Evolutionary conservation across 768 basidiomycete genomes (phyloP), one percentile per base, ranked within the genome.

Genomic region (Amanita molliuscula): DNA sequence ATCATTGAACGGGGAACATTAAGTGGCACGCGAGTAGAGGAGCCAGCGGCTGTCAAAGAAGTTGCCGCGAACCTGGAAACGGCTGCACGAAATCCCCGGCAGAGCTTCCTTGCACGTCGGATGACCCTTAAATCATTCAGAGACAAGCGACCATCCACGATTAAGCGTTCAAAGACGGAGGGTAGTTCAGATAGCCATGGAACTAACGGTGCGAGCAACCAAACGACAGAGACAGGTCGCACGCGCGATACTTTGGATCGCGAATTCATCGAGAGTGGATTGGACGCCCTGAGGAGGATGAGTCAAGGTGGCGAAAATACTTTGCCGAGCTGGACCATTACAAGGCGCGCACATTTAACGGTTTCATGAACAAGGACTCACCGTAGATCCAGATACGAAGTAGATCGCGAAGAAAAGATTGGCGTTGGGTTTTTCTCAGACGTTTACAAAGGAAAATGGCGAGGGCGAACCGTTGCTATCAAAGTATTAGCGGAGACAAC

Each of bases 371-470:
- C 20, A 37, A 23, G 25, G 37, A 31, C 55, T 43, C 26, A 40
- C 29, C 48, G 55, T n/a, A 26, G 16, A 5, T 47, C 6, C 43
- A 79, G 78, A 46, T 87, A 84, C 57, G 90, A 93, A 65, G 76
- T 91, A 29, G 81, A 84, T 50, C 75, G 79, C 2, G 82, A 82
- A 33, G 67, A 71, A 50, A 76, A 79, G 60, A 80, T 92, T 51
- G 83, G 87, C 3, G 58, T 78, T 16, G 88, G 88, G 0, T 82
- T 77, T 64, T 87, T 88, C 66, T 84, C 84, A 10, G 77, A 83
- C 48, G 86, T 91, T 6, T 89, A 83, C 63, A 70, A 72, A n/a
- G 89, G 88, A 0, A 73, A 65, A 9, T 93, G 89, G 88, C 71
- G 77, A 31, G 75, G 71, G 3, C 70, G 72, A 18, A 69, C 70